These are phyloP conservation scores for Acanthamoeba sp. DNA, from an alignment of 208 protist genomes.

Conservation along the genomic window DNA sequence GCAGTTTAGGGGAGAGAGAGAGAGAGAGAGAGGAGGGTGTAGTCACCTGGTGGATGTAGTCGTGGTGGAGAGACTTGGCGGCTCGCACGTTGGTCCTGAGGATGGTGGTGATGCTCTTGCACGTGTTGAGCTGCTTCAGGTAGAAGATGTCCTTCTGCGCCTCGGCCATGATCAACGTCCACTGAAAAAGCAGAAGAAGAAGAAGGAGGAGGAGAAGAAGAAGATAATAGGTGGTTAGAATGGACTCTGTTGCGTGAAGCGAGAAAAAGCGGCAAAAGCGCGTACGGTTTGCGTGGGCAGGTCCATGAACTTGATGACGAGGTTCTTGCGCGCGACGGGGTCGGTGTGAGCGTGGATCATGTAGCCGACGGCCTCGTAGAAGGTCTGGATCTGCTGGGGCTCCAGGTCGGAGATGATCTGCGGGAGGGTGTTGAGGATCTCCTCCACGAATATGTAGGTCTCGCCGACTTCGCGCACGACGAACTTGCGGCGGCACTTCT, in stretches of 20 bases:
- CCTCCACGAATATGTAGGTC: constrained; percentile 93
- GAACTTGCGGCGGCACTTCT: constrained; percentile 95
- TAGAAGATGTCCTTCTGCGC: constrained; percentile 84
- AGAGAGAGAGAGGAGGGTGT: neutral
- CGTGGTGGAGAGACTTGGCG: constrained; percentile 92
- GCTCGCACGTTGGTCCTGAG: constrained; percentile 96
- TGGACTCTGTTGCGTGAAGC: too few species aligned
- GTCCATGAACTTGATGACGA: constrained; percentile 94
- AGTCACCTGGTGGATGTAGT: constrained; percentile 90
- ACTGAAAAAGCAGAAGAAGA: too few species aligned
- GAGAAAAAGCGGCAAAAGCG: neutral
- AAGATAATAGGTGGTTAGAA: neutral
- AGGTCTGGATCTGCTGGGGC: constrained; percentile 95
- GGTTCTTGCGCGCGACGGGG: constrained; percentile 81
- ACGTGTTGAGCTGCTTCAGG: constrained; percentile 88
- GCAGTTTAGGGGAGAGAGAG: neutral
- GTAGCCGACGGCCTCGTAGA: constrained; percentile 97
- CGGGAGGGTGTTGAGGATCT: constrained; percentile 93
- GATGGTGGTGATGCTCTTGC: constrained; percentile 94
- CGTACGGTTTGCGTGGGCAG: constrained; percentile 35
- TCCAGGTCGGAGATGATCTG: constrained; percentile 95
- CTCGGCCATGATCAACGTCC: constrained; percentile 88
- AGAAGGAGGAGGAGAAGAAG: too few species aligned
- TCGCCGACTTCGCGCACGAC: constrained; percentile 90
- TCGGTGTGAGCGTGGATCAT: constrained; percentile 93